Percentiles rank a stretch among this genome's conserved stretches.
Conservation (phyloP, 2,329 filamentous ascomycete genomes). For the Aspergillus amoenus region DNA sequence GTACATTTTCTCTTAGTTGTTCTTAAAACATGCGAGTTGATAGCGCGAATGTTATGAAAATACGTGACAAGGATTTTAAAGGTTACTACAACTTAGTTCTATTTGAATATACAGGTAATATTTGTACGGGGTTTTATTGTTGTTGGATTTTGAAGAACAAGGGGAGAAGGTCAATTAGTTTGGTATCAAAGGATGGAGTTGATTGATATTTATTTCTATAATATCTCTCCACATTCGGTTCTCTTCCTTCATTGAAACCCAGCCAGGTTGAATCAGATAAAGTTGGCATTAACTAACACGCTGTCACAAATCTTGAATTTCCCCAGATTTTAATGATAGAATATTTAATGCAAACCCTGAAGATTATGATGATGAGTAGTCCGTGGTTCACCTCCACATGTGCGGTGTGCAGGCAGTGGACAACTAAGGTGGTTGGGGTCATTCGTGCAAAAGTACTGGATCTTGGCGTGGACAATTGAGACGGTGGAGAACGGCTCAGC, state of each 20-base stretch:
- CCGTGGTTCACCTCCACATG: neutral
- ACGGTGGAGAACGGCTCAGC: slow-evolving; percentile 19
- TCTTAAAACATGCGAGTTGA: slow-evolving; percentile 4
- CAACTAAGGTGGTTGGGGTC: neutral
- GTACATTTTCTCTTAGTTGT: slow-evolving; percentile 16
- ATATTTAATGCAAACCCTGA: neutral
- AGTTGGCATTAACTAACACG: neutral
- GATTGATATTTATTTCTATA: no score
- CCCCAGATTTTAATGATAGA: neutral
- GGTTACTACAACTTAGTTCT: neutral
- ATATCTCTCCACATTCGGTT: no score
- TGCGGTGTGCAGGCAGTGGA: neutral
- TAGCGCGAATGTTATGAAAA: slow-evolving; percentile 7
- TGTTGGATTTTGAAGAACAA: no score
- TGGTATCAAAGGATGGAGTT: no score
- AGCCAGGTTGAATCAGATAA: neutral
- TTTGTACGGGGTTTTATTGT: neutral
- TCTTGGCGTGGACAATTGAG: slow-evolving; percentile 19
- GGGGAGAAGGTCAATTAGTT: no score
- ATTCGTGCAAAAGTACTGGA: neutral
- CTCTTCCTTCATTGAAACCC: no score
- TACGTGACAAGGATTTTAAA: slow-evolving; percentile 10
- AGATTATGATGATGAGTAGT: neutral
- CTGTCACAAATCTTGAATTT: neutral
- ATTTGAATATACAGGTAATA: neutral